Percentiles rank a stretch among this genome's conserved stretches.
phyloP scores from a whole-genome alignment of 805 yeast species.

The Yarrowia sp. region DNA sequence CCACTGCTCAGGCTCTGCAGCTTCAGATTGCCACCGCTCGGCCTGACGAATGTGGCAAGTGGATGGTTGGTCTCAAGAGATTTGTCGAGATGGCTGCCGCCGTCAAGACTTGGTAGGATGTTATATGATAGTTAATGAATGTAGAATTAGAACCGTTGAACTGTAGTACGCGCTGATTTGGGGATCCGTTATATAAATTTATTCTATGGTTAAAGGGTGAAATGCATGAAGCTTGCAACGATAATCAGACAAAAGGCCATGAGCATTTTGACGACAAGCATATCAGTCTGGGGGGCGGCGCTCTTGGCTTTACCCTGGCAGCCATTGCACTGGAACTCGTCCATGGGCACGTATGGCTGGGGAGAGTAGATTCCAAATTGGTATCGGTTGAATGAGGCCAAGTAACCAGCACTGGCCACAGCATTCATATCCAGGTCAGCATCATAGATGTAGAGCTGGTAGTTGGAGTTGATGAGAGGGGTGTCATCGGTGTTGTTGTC shows the following conservation, averaged over 20 bases:
- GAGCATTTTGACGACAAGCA: slow-evolving; percentile 17
- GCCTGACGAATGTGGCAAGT: slow-evolving; percentile 75
- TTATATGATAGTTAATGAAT: slow-evolving; percentile 16
- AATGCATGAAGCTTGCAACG: slow-evolving; percentile 12
- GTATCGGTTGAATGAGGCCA: slow-evolving; percentile 34
- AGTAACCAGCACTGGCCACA: slow-evolving; percentile 38
- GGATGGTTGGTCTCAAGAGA: slow-evolving; percentile 91
- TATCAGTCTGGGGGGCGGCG: background rate
- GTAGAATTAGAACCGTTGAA: slow-evolving; percentile 13
- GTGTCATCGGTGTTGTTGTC: slow-evolving; percentile 27
- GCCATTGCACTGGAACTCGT: slow-evolving; percentile 2
- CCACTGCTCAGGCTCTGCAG: slow-evolving; percentile 50
- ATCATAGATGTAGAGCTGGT: slow-evolving; percentile 41
- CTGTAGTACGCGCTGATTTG: no score
- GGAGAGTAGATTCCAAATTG: slow-evolving; percentile 41
- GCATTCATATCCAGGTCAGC: slow-evolving; percentile 34
- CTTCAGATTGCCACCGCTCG: slow-evolving; percentile 60
- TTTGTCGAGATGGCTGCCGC: slow-evolving; percentile 62
- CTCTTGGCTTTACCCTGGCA: slow-evolving; percentile 23
- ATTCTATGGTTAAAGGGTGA: slow-evolving; percentile 5
- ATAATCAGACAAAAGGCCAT: slow-evolving; percentile 11
- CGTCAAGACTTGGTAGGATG: slow-evolving; percentile 26
- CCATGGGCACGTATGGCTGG: slow-evolving; percentile 37
- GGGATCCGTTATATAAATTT: background rate
- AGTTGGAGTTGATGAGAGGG: slow-evolving; percentile 37